Evolutionary conservation across 192 early-diverging fungal genomes (phyloP), one percentile per base, ranked within the genome.

Genomic region (Linnemannia exigua): DNA sequence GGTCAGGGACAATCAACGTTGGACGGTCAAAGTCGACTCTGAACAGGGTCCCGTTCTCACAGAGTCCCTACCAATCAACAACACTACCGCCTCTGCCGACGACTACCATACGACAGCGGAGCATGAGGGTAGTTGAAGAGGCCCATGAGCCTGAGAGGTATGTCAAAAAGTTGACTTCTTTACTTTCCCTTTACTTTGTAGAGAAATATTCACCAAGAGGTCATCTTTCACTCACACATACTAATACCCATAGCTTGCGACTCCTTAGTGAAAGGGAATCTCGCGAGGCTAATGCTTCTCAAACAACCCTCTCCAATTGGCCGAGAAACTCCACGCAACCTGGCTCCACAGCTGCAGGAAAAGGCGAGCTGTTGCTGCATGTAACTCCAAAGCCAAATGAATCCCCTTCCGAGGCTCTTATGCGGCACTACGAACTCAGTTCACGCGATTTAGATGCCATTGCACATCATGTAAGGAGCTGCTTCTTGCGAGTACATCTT

Each of bases 41-140:
- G 33, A 74, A 25, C 35, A 61, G 81, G 16, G 76, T 83, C 17
- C 81, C 76, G 12, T 77, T 83, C 76, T 77, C 81, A 16, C 70
- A 83, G 37, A 83, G 81, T 54, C 81, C 81, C 1, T 83, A 83
- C 14, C 75, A 50, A 17, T 50, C 14, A 1, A 22, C 74, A 47
- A 38, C 70, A 46, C 11, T 47, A 35, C 63, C 63, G 25, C 66
- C 46, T n/a, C 9, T 61, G 54, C 50, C 41, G 8, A 3, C 41
- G 8, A 3, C n/a, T 22, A 48, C 20, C 38, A 25, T 38, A 7
- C 25, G 44, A 58, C 74, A 58, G 12, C 38, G 58, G 28, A 63
- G 58, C 12, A 25, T 63, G 15, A 31, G 58, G 14, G 58, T 63
- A 9, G 28, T 63, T 25, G 19, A 69, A 15, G 67, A 69, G 22